phyloP scores from a whole-genome alignment of 768 basidiomycete genomes.

The Leccinum imitatum region DNA sequence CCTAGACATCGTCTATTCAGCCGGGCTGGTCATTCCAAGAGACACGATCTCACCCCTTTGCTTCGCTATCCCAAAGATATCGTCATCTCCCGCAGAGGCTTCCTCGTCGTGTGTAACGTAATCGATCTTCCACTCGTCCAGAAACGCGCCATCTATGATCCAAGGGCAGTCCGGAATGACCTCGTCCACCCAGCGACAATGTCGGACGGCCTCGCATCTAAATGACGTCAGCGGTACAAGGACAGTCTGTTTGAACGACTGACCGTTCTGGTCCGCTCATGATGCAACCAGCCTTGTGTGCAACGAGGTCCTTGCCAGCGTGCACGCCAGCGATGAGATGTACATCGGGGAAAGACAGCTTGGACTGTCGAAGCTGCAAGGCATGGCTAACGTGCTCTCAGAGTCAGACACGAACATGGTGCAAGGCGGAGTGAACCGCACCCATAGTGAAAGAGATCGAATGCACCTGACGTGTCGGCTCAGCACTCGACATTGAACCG shows the following conservation, averaged over 20 bases:
- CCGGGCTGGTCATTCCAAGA: neutral
- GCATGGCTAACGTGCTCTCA: slow-evolving; percentile 65
- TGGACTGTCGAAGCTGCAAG: slow-evolving; percentile 93
- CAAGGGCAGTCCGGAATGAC: slow-evolving; percentile 90
- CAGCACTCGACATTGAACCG: neutral
- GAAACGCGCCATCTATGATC: slow-evolving; percentile 79
- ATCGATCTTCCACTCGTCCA: slow-evolving; percentile 86
- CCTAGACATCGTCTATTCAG: slow-evolving; percentile 45
- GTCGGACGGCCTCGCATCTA: slow-evolving; percentile 87
- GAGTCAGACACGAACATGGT: slow-evolving; percentile 6
- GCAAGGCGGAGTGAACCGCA: slow-evolving; percentile 36
- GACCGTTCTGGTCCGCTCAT: slow-evolving; percentile 89
- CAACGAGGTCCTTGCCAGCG: slow-evolving; percentile 78
- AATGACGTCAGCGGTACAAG: slow-evolving; percentile 2
- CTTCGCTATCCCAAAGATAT: slow-evolving; percentile 85
- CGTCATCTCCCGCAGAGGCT: slow-evolving; percentile 70
- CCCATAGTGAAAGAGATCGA: slow-evolving; percentile 98
- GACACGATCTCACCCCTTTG: slow-evolving; percentile 56
- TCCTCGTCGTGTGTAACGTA: slow-evolving; percentile 97
- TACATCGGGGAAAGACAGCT: slow-evolving; percentile 87
- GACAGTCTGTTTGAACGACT: slow-evolving; percentile 14
- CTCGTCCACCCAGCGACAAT: slow-evolving; percentile 97
- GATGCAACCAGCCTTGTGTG: slow-evolving; percentile 79
- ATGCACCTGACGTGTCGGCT: slow-evolving; percentile 63
- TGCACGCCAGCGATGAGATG: slow-evolving; percentile 93